Evolutionary conservation across 1,284 basidiomycete genomes (phyloP), one percentile per base, ranked within the genome.

Genomic region (Mycocalia duriaeana): DNA sequence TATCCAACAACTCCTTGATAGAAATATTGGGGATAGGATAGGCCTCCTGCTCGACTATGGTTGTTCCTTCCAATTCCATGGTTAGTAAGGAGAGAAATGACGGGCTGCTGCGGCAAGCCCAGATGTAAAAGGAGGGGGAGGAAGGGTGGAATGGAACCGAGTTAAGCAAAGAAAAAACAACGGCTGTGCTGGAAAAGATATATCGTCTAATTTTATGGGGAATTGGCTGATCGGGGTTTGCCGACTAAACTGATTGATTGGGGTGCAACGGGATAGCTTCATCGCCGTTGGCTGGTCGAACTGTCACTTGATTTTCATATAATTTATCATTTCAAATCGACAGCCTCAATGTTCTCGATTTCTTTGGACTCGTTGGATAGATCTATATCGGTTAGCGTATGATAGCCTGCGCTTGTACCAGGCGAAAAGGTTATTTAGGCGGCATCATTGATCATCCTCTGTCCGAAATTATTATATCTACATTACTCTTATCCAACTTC

Each of bases 1-100:
- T 82, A 46, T 81, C 82, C 45, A 97, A 77, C 50, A 97, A 69
- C 61, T 94, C 89, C 70, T 93, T 94, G 64, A 94, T 76, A 18
- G 86, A 78, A 50, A 93, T 73, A 68, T 91, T 83, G 28, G 91
- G 91, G 51, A 93, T 88, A 41, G 80, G 64, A 57, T 83, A 82
- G 48, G 76, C 70, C 40, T 69, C 72, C 67, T 88, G 85, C 55
- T 82, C 72, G 49, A 84, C 70, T 57, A 65, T 61, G 26, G 67
- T 34, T 34, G 28, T 34, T 16, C 28, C 16, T 34, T 34, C n/a
- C n/a, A n/a, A n/a, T n/a, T 11, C 28, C 28, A 34, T 34, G 28
- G 28, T 16, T 34, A 16, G 28, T 3, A 40, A 52, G 44, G 41
- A 48, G 39, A 41, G 42, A 45, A 41, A 47, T 49, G 43, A 48